These are phyloP conservation scores for Penicillium subrubescens DNA, from an alignment of 495 filamentous ascomycete species.

Conservation along the genomic window DNA sequence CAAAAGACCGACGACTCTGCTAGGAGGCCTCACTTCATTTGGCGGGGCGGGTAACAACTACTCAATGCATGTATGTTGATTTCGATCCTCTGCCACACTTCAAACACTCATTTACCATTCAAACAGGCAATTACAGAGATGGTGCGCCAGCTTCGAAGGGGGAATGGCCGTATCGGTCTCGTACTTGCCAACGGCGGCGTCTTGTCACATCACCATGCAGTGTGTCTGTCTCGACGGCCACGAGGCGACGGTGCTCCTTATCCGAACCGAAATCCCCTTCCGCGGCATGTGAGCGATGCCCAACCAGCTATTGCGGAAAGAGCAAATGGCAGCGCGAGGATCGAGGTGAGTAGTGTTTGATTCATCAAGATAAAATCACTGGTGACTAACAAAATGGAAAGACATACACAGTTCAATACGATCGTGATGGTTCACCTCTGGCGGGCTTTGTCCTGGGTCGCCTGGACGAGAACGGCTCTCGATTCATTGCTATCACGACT, in stretches of 20 bases:
- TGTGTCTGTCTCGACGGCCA: conserved; percentile 47
- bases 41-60: conserved; percentile 64
- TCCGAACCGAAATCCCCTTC: conserved; percentile 21
- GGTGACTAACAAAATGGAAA: conserved; percentile 13
- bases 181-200: conserved; percentile 59
- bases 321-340: conserved; percentile 3
- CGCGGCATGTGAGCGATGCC: background rate
- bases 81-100: background rate
- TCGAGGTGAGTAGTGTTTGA: conserved; percentile 44
- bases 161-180: conserved; percentile 44
- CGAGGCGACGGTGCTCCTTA: conserved; percentile 21
- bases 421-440: conserved; percentile 38
- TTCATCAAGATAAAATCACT: background rate
- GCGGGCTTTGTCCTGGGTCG: conserved; percentile 1
- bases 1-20: conserved; percentile 51
- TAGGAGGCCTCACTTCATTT: conserved; percentile 60
- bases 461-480: background rate
- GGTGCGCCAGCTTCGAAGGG: conserved; percentile 44
- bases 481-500: conserved; percentile 1
- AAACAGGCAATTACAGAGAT: conserved; percentile 51
- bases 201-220: conserved; percentile 55
- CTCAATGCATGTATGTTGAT: conserved; percentile 53
- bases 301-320: background rate
- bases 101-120: background rate
- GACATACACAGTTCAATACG: conserved; percentile 59